Percentiles rank a stretch among this genome's conserved stretches.
Conservation (phyloP, 345 rosid genomes). For the Euphorbia pulcherrima region DNA sequence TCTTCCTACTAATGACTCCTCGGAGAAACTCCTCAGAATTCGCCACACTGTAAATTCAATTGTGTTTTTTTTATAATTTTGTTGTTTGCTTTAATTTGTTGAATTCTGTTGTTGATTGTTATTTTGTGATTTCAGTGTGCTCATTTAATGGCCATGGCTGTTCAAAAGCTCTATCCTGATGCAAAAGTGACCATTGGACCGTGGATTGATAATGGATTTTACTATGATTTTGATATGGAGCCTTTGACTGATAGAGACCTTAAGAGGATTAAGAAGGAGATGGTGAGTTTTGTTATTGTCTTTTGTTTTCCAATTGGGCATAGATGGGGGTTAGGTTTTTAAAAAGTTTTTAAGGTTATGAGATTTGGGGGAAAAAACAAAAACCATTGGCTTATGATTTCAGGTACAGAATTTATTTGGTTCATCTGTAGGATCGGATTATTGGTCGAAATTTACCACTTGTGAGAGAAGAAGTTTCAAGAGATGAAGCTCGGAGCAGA, state of each 20-base stretch:
- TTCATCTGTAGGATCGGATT: constrained; percentile 83
- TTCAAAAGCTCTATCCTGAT: constrained; percentile 80
- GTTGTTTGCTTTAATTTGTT: background rate
- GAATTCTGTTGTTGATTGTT: background rate
- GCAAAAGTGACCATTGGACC: constrained; percentile 98
- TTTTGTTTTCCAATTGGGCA: background rate
- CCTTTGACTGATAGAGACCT: constrained; percentile 83
- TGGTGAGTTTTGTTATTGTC: constrained; percentile 57
- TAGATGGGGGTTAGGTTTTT: too few species aligned
- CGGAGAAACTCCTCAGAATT: constrained; percentile 63
- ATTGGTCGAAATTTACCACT: constrained; percentile 82
- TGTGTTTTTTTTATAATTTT: background rate
- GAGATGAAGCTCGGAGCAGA: constrained; percentile 78
- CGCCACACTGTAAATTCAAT: constrained; percentile 64
- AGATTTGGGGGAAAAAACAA: constrained; percentile 20
- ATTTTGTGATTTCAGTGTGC: constrained; percentile 56
- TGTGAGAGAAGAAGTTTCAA: constrained; percentile 73
- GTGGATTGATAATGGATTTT: constrained; percentile 93
- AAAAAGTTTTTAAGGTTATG: constrained; percentile 10
- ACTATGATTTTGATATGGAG: constrained; percentile 91
- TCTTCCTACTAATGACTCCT: constrained; percentile 81
- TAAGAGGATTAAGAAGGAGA: constrained; percentile 90
- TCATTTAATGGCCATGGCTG: constrained; percentile 99
- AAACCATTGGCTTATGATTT: constrained; percentile 39
- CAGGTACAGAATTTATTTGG: constrained; percentile 43